These are phyloP conservation scores for Diplodia scrobiculata DNA, from an alignment of 2,329 filamentous ascomycete species.

Conservation along the genomic window DNA sequence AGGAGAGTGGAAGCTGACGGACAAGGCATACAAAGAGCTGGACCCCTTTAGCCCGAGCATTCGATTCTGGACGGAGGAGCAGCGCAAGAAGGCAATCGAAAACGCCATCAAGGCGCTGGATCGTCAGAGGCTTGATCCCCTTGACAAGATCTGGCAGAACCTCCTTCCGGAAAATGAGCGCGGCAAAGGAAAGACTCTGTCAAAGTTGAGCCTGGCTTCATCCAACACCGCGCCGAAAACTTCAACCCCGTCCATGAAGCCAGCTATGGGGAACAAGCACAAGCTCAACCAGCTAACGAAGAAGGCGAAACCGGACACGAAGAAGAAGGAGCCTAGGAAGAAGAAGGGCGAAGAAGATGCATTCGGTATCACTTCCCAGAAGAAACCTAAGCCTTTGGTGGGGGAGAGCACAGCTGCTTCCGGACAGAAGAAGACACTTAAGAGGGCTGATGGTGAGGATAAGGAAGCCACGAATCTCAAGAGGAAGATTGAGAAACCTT, in stretches of 20 bases:
- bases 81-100: slow-evolving; percentile 62
- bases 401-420: slow-evolving; percentile 27
- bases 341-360: slow-evolving; percentile 51
- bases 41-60: slow-evolving; percentile 61
- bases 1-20: slow-evolving; percentile 47
- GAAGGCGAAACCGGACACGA: slow-evolving; percentile 47
- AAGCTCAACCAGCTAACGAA: slow-evolving; percentile 39
- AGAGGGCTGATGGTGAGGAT: slow-evolving; percentile 32
- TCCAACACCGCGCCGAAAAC: slow-evolving; percentile 36
- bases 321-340: slow-evolving; percentile 53
- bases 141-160: slow-evolving; percentile 64
- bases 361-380: slow-evolving; percentile 42
- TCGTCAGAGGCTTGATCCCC: slow-evolving; percentile 60
- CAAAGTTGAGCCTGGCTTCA: slow-evolving; percentile 56
- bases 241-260: slow-evolving; percentile 15
- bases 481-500: slow-evolving; percentile 52
- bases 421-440: slow-evolving; percentile 2
- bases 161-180: slow-evolving; percentile 63
- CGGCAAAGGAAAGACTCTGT: slow-evolving; percentile 63
- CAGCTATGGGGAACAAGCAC: slow-evolving; percentile 18
- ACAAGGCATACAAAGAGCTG: slow-evolving; percentile 63
- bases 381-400: slow-evolving; percentile 42
- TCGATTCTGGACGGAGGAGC: slow-evolving; percentile 57
- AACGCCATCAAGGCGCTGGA: slow-evolving; percentile 66
- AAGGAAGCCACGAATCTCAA: slow-evolving; percentile 52